Evolutionary conservation across 1,139 yeast species (phyloP), one percentile per base, ranked within the genome.

Genomic region (Ashbya aceris): DNA sequence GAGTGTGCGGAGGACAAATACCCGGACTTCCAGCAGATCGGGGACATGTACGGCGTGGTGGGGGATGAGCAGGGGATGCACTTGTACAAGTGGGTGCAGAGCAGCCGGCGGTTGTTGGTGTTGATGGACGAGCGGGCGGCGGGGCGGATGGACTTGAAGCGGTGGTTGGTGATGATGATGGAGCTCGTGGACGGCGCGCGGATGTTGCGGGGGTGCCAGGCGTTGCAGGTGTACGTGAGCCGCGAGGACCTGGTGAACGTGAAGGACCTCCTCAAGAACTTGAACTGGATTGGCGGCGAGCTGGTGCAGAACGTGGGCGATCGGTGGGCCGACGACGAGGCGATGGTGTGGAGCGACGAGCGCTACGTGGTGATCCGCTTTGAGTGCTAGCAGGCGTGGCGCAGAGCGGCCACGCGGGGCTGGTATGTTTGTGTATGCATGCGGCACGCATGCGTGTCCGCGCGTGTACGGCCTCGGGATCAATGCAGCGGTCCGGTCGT

Each of bases 251-350:
- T 47, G 31, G 32, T 34, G 5, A 46, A 46, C 30, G 42, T 52
- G 30, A 47, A 39, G 10, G 51, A 49, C 3, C 44, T 58, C 14
- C 43, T 57, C 20, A 45, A 49, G 38, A 58, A 57, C 44, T 38
- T 58, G 30, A 54, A 55, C 41, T 58, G 63, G 63, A 53, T 58
- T 10, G 60, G 60, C 38, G 63, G 60, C 12, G 55, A 49, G 37
- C 36, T 58, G 33, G 47, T 56, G 12, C 49, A 50, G 4, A 57
- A 58, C 42, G 20, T 34, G 20, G 37, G 37, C n/a, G 29, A 34
- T 23, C 29, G 14, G n/a, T 34, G 37, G 27, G 3, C 37, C 4
- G 37, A 34, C 23, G 49, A 49, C 10, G 54, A 51, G 10, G 36
- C 49, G 27, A 39, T 52, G 28, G 40, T 51, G 13, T 34, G 37